Evolutionary conservation across 768 basidiomycete genomes (phyloP), one percentile per base, ranked within the genome.

Genomic region (Boletales sp.): DNA sequence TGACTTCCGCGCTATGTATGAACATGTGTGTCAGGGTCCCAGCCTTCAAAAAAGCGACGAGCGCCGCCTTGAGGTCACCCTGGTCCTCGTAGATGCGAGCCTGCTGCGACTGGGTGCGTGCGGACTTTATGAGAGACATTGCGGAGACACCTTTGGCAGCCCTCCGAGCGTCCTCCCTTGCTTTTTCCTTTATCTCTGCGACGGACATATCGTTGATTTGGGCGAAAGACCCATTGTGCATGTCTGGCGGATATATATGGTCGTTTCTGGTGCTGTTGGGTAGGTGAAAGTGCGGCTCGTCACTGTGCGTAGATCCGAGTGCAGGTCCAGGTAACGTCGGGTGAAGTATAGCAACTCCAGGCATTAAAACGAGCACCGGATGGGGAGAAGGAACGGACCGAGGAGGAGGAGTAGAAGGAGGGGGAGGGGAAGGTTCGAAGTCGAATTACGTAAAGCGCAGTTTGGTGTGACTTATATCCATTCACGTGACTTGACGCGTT

Each of bases 21-120:
- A 81, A 74, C 68, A 80, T 75, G 54, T 75, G 74, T 0, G 78
- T 71, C 3, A 88, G 72, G 19, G 72, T 77, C 1, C 80, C 87
- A 8, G 86, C 79, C 63, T 76, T 82, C 27, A 82, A 78, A 56
- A 81, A 79, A 18, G 79, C 76, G 35, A 73, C 73, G 29, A 87
- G 74, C 2, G 87, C 86, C 17, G 69, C 75, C 64, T 75, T 77
- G 47, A 87, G 69, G 58, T 90, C 82, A 1, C 84, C 84, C 36
- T 71, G 71, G 38, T 62, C 66, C 59, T 89, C 86, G 53, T 66
- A 58, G 8, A 74, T 71, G 52, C 73, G 79, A 7, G 81, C 89
- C 8, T 60, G 60, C 24, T 72, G 65, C 40, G 79, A 74, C 66
- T 86, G 85, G 13, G 67, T 69, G 43, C 81, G 77, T 19, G 89